Evolutionary conservation across 306 rosid species (phyloP), one percentile per base, ranked within the genome.

Genomic region (Rosa lucieae): DNA sequence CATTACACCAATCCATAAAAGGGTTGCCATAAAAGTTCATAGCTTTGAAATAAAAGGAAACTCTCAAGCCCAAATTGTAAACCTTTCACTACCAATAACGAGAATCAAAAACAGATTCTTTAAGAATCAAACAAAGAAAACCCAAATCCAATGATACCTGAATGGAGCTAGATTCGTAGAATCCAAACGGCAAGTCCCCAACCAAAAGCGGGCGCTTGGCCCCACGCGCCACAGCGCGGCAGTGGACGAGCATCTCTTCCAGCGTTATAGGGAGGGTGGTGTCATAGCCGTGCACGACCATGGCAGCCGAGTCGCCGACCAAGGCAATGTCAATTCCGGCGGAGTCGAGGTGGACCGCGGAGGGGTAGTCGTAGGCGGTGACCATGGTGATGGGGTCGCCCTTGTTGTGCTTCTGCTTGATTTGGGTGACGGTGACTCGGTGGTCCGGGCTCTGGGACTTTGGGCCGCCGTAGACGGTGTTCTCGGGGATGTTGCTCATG

Each of bases 251-350:
- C 89, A 91, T 91, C 63, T 93, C 93, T 1, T 91, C 92, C 6
- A 93, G 80, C 0, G 86, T 78, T 46, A 93, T 93, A 0, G 98
- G 94, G 6, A 93, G 88, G 0, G 97, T 93, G 63, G 98, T 93
- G 80, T 93, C 93, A 35, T 93, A 83, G 1, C 98, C 99, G n/a
- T 92, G 99, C 18, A 95, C 98, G 17, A 92, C 99, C 99, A 95
- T 95, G 79, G 99, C 67, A 0, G 91, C 97, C 8, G 99, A 95
- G 78, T 95, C 99, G 0, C 99, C 98, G 21, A 92, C 99, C 5
- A 95, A 88, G 29, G 91, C 88, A 9, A 95, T 56, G 75, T 93
- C 94, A 11, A 93, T 82, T 9, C 79, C 90, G 40, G 94, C 97
- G 48, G 76, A 85, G 44, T 93, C 94, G 3, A 93, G 13, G 80